These are phyloP conservation scores for Adansonia digitata DNA, from an alignment of 345 rosid genomes.

Conservation along the genomic window DNA sequence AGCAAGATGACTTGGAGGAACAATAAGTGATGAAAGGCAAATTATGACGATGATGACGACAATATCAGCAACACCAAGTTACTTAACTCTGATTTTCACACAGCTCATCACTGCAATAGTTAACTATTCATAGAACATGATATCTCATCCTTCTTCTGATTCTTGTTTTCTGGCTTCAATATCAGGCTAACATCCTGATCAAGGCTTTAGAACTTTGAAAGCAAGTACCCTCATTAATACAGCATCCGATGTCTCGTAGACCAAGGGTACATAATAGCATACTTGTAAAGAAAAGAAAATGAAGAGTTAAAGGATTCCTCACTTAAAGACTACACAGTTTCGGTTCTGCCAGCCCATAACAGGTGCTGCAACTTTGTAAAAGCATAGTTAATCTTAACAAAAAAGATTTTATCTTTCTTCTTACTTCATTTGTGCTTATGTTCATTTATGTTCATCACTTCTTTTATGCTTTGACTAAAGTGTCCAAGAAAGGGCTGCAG, in stretches of 20 bases:
- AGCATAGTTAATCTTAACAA: neutral
- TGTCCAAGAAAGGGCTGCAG: neutral
- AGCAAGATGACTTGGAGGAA: neutral
- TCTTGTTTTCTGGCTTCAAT: too few species aligned
- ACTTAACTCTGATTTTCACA: neutral
- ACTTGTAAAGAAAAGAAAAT: neutral
- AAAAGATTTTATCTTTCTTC: neutral
- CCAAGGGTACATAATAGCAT: neutral
- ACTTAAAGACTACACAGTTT: neutral
- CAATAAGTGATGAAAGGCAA: neutral
- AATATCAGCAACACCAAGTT: neutral
- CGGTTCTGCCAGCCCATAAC: neutral
- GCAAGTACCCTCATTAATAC: neutral
- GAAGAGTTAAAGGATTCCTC: neutral
- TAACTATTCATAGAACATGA: neutral
- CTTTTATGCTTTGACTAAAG: neutral
- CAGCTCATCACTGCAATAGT: neutral
- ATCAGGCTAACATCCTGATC: neutral
- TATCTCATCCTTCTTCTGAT: too few species aligned
- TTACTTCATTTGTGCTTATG: neutral
- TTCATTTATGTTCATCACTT: neutral
- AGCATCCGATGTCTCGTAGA: neutral
- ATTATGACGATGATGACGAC: neutral
- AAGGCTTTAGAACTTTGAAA: neutral
- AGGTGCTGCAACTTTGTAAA: neutral